phyloP scores from a whole-genome alignment of 768 basidiomycete genomes.

The Mrakia hoshinonis region DNA sequence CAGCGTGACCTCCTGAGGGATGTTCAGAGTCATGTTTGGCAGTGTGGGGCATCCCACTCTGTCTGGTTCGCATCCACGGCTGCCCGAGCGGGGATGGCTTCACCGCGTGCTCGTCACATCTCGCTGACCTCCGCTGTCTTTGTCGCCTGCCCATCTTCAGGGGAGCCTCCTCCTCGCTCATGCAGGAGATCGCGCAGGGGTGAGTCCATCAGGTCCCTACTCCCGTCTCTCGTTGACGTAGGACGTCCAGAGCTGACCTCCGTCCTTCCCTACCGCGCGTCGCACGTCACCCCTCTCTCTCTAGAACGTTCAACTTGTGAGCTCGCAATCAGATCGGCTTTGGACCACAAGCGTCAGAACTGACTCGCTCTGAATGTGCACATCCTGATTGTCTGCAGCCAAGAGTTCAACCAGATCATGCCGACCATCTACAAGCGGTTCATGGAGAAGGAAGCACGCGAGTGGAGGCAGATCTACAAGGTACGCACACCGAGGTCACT shows the following conservation, averaged over 20 bases:
- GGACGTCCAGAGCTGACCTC: background rate
- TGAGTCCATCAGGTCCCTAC: slow-evolving; percentile 42
- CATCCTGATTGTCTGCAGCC: slow-evolving; percentile 47
- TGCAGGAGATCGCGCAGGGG: slow-evolving; percentile 98
- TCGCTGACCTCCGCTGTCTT: background rate
- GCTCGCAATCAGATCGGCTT: slow-evolving; percentile 36
- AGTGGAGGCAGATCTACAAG: slow-evolving; percentile 99
- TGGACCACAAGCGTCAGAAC: background rate
- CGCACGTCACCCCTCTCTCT: background rate
- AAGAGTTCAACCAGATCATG: slow-evolving; percentile 99
- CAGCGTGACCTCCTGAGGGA: too few species aligned
- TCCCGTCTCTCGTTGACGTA: background rate
- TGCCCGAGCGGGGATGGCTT: background rate
- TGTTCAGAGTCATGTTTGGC: too few species aligned
- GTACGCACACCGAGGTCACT: slow-evolving; percentile 41
- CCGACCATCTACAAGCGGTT: slow-evolving; percentile 60
- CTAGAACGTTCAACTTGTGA: slow-evolving; percentile 96
- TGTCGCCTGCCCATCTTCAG: slow-evolving; percentile 43
- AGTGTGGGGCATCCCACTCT: too few species aligned
- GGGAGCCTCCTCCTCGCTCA: slow-evolving; percentile 95
- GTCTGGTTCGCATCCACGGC: too few species aligned
- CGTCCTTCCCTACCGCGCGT: background rate
- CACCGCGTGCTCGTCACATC: background rate
- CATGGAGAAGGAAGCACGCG: slow-evolving; percentile 95
- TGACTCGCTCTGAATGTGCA: background rate